These are phyloP conservation scores for Pseudotsuga menziesii DNA, from an alignment of 75 land plant species.

Conservation along the genomic window DNA sequence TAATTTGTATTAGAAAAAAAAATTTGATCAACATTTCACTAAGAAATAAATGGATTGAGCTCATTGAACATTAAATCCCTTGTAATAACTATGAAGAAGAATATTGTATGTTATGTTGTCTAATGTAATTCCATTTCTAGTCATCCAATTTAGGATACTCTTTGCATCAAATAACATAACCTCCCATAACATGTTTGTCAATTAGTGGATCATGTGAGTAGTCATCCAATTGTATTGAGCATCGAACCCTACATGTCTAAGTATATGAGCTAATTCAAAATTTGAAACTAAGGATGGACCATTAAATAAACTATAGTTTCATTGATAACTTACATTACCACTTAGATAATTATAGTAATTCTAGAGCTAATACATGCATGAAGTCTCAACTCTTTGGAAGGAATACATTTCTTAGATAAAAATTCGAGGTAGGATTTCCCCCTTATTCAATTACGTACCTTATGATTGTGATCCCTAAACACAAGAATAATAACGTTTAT, in stretches of 20 bases:
- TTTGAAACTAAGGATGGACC: no score
- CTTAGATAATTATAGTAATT: no score
- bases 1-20: conserved; percentile 49
- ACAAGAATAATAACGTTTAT: no score
- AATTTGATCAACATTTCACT: conserved; percentile 60
- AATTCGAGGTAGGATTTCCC: no score
- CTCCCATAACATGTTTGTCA: conserved; percentile 60
- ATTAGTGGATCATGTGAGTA: not conserved
- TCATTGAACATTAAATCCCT: conserved; percentile 45
- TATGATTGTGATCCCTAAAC: no score
- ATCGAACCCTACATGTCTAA: no score
- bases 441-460: no score
- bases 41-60: conserved; percentile 59
- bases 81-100: conserved; percentile 68
- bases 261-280: not conserved
- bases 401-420: no score
- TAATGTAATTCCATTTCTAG: conserved; percentile 33
- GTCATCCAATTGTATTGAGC: not conserved
- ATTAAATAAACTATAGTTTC: no score
- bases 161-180: conserved; percentile 60
- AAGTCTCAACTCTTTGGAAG: no score
- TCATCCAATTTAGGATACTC: conserved; percentile 46
- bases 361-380: no score
- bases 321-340: no score
- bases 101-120: conserved; percentile 71